Conservation (phyloP, 2,329 filamentous ascomycete genomes). For the Sporothrix sp. region DNA sequence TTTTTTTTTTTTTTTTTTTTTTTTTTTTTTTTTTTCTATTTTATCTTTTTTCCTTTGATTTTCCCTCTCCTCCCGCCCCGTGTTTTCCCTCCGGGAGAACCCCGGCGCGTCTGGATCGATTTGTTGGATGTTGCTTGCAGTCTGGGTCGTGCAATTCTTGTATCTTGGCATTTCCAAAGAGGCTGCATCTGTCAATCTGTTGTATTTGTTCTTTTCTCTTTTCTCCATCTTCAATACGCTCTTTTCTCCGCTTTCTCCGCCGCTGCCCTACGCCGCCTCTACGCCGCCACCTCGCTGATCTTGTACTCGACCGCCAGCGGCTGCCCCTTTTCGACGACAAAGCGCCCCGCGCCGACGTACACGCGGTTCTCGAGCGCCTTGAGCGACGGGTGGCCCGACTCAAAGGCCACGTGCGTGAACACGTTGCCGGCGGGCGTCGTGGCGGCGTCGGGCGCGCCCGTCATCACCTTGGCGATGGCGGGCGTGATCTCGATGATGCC, state of each 20-base stretch:
- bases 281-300: conserved; percentile 31
- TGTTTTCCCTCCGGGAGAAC: too few relatives aligned
- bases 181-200: too few relatives aligned
- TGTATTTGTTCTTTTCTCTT: background rate
- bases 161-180: too few relatives aligned
- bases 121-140: too few relatives aligned
- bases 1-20: background rate
- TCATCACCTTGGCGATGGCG: conserved; percentile 26
- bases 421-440: conserved; percentile 31
- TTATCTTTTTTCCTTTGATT: background rate
- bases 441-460: conserved; percentile 26
- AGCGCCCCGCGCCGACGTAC: conserved; percentile 32
- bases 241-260: background rate
- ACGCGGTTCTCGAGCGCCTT: conserved; percentile 30
- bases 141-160: too few relatives aligned
- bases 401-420: conserved; percentile 29
- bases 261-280: background rate
- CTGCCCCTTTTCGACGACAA: conserved; percentile 32
- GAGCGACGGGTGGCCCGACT: conserved; percentile 28
- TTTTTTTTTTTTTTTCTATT: background rate
- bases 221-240: background rate
- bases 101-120: too few relatives aligned
- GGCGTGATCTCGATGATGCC: conserved; percentile 27
- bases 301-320: conserved; percentile 34
- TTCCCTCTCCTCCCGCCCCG: background rate